A percentile compares a stretch with the other conserved stretches of the same genome.
Conservation (phyloP, 352 stramenopile genomes). For the Discostella stelligera region DNA sequence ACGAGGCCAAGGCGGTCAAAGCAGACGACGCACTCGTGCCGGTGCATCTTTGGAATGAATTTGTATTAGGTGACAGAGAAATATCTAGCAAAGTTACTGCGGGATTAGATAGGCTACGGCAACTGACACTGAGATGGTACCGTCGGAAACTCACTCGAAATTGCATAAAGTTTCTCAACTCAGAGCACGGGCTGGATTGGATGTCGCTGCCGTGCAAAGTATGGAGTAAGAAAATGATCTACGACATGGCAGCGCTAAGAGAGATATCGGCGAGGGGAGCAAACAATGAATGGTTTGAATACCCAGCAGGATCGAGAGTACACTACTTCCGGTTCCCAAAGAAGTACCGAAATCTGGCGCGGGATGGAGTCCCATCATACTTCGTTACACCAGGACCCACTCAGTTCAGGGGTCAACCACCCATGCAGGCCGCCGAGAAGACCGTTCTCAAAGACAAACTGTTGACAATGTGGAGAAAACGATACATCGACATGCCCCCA, state of each 20-base stretch:
- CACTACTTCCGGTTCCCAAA: constrained; percentile 41
- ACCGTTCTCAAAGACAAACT: constrained; percentile 39
- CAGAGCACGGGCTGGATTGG: not conserved
- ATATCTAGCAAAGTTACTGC: too few species aligned
- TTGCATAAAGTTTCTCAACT: not conserved
- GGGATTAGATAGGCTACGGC: not conserved
- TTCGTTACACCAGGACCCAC: constrained; percentile 18
- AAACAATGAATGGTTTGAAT: constrained; percentile 48
- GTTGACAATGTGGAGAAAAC: constrained; percentile 18
- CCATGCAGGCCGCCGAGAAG: not conserved
- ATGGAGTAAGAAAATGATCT: not conserved
- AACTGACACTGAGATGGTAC: not conserved
- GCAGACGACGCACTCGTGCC: constrained; percentile 4
- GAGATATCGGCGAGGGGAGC: constrained; percentile 12
- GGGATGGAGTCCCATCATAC: constrained; percentile 40
- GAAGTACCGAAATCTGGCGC: constrained; percentile 15
- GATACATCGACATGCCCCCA: constrained; percentile 24
- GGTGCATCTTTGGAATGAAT: constrained; percentile 21
- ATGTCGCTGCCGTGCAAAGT: not conserved
- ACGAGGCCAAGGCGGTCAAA: too few species aligned
- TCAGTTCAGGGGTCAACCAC: constrained; percentile 12
- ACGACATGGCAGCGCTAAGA: constrained; percentile 16
- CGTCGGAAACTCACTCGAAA: not conserved
- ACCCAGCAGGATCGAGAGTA: constrained; percentile 25
- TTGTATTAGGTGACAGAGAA: too few species aligned